phyloP scores from a whole-genome alignment of 176 grass and related monocot genomes.

The Dactylis glomerata region DNA sequence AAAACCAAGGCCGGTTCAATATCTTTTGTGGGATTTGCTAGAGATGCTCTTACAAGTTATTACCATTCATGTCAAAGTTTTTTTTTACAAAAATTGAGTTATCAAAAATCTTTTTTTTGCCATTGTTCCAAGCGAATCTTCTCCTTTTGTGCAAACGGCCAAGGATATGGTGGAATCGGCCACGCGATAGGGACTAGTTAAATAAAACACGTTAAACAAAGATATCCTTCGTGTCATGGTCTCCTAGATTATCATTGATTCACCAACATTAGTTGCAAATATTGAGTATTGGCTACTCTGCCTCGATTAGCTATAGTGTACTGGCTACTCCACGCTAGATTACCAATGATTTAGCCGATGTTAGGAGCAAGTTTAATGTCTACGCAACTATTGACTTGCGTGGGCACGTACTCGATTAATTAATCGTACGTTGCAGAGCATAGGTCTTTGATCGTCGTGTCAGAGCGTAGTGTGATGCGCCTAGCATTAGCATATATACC shows the following conservation, averaged over 20 bases:
- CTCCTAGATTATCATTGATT: neutral
- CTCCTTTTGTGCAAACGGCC: neutral
- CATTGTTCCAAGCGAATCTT: neutral
- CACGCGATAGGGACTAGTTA: neutral
- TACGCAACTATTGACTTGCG: neutral
- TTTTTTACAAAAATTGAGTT: too few species aligned
- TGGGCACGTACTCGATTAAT: neutral
- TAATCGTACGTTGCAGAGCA: neutral
- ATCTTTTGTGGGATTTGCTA: too few species aligned
- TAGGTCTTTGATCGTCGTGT: neutral
- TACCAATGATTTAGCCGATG: neutral
- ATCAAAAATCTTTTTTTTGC: neutral
- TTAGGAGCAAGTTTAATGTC: neutral
- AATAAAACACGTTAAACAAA: neutral
- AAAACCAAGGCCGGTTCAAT: too few species aligned
- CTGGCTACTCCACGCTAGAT: neutral
- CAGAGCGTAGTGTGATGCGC: conserved; percentile 7
- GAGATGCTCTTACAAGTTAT: neutral
- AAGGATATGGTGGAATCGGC: neutral
- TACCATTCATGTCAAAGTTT: neutral
- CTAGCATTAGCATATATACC: neutral
- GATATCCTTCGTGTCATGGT: neutral
- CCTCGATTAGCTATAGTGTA: neutral
- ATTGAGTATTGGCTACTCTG: neutral
- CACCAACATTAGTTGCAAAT: neutral